phyloP scores from a whole-genome alignment of 2,329 filamentous ascomycete species.

The Aspergillus latus region DNA sequence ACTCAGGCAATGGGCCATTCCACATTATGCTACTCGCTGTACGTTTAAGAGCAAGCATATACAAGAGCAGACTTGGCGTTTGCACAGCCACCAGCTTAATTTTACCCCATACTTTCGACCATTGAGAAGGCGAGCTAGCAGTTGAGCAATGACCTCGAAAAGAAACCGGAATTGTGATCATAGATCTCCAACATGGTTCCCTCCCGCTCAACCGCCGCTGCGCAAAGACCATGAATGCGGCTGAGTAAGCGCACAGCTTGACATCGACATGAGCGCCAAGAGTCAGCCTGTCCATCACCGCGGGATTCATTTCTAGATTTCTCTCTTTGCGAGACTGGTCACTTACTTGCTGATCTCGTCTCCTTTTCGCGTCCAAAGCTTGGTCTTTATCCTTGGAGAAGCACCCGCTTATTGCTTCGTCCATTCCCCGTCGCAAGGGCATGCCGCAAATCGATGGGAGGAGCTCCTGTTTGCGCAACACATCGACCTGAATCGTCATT shows the following conservation, averaged over 20 bases:
- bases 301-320: conserved; percentile 5
- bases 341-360: not conserved
- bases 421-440: not conserved
- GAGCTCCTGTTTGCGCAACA: conserved; percentile 18
- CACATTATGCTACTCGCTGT: too few species aligned
- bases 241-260: conserved; percentile 14
- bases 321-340: conserved; percentile 1
- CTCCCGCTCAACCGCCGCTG: too few species aligned
- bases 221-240: not conserved
- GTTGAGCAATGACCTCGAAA: not conserved
- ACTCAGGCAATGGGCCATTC: too few species aligned
- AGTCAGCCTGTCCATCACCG: conserved; percentile 4
- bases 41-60: not conserved
- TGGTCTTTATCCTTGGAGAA: not conserved
- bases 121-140: not conserved
- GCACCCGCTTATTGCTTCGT: not conserved
- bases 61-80: not conserved
- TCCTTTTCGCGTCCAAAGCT: not conserved
- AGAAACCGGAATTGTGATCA: not conserved
- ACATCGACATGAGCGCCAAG: conserved; percentile 4
- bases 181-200: too few species aligned
- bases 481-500: conserved; percentile 20
- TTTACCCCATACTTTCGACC: not conserved
- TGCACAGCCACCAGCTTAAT: not conserved
- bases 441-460: conserved; percentile 25